phyloP scores from a whole-genome alignment of 148 eudicot species.

The Agrostemma githago region DNA sequence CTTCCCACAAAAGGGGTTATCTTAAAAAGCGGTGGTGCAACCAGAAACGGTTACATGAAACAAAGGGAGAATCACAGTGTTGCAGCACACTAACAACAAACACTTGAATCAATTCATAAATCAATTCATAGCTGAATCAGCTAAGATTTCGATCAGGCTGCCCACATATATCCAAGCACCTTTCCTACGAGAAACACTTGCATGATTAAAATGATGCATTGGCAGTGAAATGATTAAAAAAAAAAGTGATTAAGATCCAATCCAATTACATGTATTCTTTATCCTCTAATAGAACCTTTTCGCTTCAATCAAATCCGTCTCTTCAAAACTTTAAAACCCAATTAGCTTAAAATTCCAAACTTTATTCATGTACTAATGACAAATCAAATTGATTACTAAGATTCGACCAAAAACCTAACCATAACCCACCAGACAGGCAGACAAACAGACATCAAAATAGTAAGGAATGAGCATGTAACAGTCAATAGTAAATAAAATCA shows the following conservation, averaged over 20 bases:
- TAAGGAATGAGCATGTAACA: slow-evolving; percentile 1
- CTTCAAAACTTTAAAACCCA: background rate
- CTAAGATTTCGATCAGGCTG: background rate
- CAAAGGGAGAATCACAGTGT: background rate
- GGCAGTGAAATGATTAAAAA: no score
- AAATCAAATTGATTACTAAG: background rate
- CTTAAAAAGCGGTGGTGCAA: background rate
- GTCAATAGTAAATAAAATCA: slow-evolving; percentile 6
- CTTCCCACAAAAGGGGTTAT: background rate
- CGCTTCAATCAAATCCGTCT: background rate
- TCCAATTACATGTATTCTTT: background rate
- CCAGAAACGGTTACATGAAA: background rate
- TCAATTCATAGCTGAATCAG: background rate
- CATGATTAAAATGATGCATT: background rate
- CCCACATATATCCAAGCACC: background rate
- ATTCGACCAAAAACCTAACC: background rate
- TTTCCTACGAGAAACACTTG: background rate
- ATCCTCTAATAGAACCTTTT: background rate
- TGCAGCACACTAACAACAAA: background rate
- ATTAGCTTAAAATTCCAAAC: slow-evolving; percentile 2
- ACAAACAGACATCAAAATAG: background rate
- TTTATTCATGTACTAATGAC: background rate
- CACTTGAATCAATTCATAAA: background rate
- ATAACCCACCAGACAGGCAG: slow-evolving; percentile 11
- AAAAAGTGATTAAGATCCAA: background rate